These are phyloP conservation scores for Wolfiporia cocos DNA, from an alignment of 1,284 basidiomycete genomes.

Conservation along the genomic window DNA sequence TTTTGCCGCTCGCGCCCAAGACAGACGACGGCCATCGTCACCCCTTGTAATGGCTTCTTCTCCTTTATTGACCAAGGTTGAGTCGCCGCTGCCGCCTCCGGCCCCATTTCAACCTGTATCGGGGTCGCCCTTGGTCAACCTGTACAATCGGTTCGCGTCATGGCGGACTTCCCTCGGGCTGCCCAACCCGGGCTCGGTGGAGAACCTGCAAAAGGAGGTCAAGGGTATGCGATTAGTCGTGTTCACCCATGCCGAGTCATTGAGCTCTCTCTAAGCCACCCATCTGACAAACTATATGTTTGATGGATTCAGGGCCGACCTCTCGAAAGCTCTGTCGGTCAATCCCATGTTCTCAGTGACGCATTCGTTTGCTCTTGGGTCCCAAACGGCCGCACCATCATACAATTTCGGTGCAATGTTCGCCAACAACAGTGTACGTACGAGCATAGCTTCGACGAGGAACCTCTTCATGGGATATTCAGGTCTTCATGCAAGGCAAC, in stretches of 20 bases:
- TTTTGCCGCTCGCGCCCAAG: conserved; percentile 1
- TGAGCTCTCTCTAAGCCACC: conserved; percentile 63
- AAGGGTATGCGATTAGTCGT: conserved; percentile 48
- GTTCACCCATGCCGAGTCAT: conserved; percentile 3
- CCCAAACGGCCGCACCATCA: conserved; percentile 67
- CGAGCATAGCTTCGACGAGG: not conserved
- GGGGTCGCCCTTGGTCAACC: conserved; percentile 47
- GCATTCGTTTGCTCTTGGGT: conserved; percentile 89
- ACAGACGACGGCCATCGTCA: conserved; percentile 12
- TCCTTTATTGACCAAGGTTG: conserved; percentile 15
- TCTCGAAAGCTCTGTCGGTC: conserved; percentile 90
- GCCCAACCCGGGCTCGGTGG: conserved; percentile 84
- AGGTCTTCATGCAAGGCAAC: conserved; percentile 92
- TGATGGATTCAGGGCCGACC: conserved; percentile 94
- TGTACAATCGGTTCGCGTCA: conserved; percentile 67
- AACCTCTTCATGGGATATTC: conserved; percentile 2
- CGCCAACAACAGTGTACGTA: conserved; percentile 74
- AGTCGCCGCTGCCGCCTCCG: conserved; percentile 9
- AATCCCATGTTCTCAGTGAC: conserved; percentile 98
- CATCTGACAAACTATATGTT: conserved; percentile 95
- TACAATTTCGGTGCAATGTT: conserved; percentile 97
- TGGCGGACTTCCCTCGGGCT: conserved; percentile 80
- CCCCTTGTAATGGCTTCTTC: conserved; percentile 18
- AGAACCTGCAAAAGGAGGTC: conserved; percentile 88
- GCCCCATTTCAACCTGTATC: conserved; percentile 13